phyloP scores from a whole-genome alignment of 495 filamentous ascomycete genomes.

The Oleoguttula mirabilis region DNA sequence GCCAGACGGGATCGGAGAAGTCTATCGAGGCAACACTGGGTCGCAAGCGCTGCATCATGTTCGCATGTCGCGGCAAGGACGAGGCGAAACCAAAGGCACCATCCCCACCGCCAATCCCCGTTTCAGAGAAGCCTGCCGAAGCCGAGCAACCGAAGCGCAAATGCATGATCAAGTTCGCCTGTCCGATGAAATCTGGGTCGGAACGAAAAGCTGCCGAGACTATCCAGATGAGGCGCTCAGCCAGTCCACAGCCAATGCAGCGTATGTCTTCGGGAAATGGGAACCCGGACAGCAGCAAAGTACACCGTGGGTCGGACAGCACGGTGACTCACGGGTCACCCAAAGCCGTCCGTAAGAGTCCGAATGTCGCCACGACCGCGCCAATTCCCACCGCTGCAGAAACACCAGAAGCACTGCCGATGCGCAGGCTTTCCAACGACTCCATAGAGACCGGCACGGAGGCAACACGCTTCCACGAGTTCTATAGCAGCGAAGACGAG shows the following conservation, averaged over 20 bases:
- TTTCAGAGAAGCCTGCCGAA: conserved; percentile 22
- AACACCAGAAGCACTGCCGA: conserved; percentile 20
- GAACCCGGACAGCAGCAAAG: conserved; percentile 22
- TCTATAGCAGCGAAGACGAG: conserved; percentile 66
- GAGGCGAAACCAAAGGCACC: conserved; percentile 33
- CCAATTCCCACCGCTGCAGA: conserved; percentile 9
- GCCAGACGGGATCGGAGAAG: conserved; percentile 20
- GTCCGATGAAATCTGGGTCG: conserved; percentile 37
- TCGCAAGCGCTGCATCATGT: conserved; percentile 80
- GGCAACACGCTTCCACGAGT: conserved; percentile 79
- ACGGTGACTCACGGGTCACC: conserved; percentile 32
- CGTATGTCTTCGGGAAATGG: conserved; percentile 3
- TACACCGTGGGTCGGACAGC: conserved; percentile 41
- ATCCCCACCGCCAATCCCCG: conserved; percentile 31
- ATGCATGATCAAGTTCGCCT: conserved; percentile 50
- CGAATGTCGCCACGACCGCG: conserved; percentile 5
- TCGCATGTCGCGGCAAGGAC: conserved; percentile 59
- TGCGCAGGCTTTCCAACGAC: conserved; percentile 28
- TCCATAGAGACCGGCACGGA: conserved; percentile 52
- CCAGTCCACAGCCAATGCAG: conserved; percentile 31
- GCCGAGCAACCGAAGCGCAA: conserved; percentile 34
- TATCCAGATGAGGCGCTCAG: conserved; percentile 13
- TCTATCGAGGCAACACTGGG: conserved; percentile 38
- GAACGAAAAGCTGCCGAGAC: conserved; percentile 14
- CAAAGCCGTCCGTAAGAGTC: conserved; percentile 22